phyloP scores from a whole-genome alignment of 2,329 filamentous ascomycete species.

The Amauroascus niger region DNA sequence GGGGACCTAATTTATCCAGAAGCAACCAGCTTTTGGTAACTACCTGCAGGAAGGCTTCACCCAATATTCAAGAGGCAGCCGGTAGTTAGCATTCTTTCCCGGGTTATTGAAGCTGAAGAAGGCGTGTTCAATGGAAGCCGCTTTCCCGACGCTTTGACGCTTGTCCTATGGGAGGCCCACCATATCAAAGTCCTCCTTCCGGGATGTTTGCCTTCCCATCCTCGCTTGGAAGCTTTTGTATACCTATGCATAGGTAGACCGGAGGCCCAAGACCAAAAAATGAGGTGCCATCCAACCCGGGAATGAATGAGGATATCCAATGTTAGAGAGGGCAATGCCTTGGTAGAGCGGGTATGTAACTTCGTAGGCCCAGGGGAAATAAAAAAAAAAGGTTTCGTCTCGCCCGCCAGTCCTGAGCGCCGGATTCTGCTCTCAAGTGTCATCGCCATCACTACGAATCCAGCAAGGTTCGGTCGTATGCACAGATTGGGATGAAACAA shows the following conservation, averaged over 20 bases:
- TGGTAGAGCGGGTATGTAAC: not conserved
- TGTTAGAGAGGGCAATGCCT: not conserved
- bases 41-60: not conserved
- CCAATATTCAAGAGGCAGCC: not conserved
- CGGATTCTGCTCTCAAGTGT: not conserved
- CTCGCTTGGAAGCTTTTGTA: no score
- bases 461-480: not conserved
- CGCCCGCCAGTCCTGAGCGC: no score
- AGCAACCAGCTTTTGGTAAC: not conserved
- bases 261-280: no score
- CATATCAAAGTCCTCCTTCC: not conserved
- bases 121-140: not conserved
- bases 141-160: not conserved
- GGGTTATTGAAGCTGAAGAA: not conserved
- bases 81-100: not conserved
- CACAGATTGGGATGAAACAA: constrained; percentile 3
- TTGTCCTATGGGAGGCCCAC: not conserved
- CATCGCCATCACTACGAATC: not conserved
- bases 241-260: no score
- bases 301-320: not conserved
- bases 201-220: no score
- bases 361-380: no score
- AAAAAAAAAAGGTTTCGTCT: no score
- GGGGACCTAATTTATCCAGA: not conserved
- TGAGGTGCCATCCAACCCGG: no score